Evolutionary conservation across 495 filamentous ascomycete genomes (phyloP), one percentile per base, ranked within the genome.

Genomic region (Neurospora sp.): DNA sequence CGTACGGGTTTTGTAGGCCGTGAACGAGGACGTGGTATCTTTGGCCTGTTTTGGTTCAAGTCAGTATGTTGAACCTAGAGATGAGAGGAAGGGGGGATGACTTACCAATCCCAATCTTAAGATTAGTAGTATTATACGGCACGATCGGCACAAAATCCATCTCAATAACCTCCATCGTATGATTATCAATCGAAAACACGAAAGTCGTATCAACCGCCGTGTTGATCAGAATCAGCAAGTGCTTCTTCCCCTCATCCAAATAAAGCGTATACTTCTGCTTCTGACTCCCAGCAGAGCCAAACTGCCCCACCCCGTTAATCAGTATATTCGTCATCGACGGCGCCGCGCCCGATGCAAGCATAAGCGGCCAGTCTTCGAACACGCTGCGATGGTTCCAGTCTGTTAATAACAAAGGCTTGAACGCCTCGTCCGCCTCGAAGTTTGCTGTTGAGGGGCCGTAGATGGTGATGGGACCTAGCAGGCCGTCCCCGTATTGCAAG

Each of bases 1-100:
- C 41, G 38, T 70, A 71, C 3, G 72, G 68, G 70, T 74, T 69
- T 85, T 81, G 45, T 87, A 83, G 9, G 89, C 89, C 65, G 68
- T 84, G 83, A 27, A 92, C 82, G 71, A 92, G 84, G 35, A 92
- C 79, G 73, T 91, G 84, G 78, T 90, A 91, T 27, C 90, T 84
- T 78, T 92, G 89, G 7, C 85, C 83, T 16, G 22, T n/a, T 22
- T 27, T 2, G 0, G 0, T 40, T 39, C 10, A 16, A 41, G 40
- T 41, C 1, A 41, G 35, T 35, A 35, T 35, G 31, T 35, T 35
- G 31, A 35, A 35, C 31, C 31, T 35, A 35, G 31, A 35, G 31
- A 35, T 35, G 31, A 35, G 31, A 35, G 31, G 31, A 27, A 35
- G 31, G 31, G 31, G 31, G 31, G 31, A 35, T 35, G 4, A 20